Evolutionary conservation across 73 alveolate genomes (phyloP).

Genomic region (Uronychia binucleata): DNA sequence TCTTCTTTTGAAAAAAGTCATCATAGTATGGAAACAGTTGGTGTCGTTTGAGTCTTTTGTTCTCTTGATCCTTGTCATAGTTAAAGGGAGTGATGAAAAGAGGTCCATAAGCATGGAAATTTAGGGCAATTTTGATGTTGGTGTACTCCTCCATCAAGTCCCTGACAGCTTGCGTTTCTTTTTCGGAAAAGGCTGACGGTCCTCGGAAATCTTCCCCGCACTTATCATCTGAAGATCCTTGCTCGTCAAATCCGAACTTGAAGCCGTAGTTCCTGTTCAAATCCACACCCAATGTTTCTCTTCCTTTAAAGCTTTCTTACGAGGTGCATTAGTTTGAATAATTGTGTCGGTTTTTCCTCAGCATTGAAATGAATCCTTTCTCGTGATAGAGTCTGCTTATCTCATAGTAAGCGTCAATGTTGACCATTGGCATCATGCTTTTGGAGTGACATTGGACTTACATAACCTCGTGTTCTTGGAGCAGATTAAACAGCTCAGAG

Average conservation of each 20-base stretch:
- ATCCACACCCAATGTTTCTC: constrained; percentile 86
- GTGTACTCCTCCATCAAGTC: constrained; percentile 59
- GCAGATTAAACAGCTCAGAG: neutral
- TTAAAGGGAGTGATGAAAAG: constrained; percentile 84
- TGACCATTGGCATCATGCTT: constrained; percentile 84
- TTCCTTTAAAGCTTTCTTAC: neutral
- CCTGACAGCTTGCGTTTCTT: constrained; percentile 86
- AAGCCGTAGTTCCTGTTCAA: constrained; percentile 94
- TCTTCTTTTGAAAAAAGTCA: neutral
- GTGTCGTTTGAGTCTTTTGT: constrained; percentile 26
- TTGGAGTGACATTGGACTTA: neutral
- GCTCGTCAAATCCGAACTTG: constrained; percentile 80
- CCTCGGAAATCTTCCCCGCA: constrained; percentile 97
- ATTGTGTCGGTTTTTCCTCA: constrained; percentile 82
- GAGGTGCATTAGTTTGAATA: constrained; percentile 29
- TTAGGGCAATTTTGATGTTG: constrained; percentile 75
- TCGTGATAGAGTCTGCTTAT: constrained; percentile 47
- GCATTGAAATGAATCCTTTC: constrained; percentile 7
- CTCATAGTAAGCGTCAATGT: constrained; percentile 85
- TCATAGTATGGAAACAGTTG: neutral
- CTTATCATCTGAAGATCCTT: constrained; percentile 82
- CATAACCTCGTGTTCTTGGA: neutral
- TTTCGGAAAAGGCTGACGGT: constrained; percentile 88
- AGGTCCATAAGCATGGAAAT: constrained; percentile 95
- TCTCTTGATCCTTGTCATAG: constrained; percentile 34